These are phyloP conservation scores for Saccharomyces kudriavzevii DNA, from an alignment of 805 yeast species.

Conservation along the genomic window DNA sequence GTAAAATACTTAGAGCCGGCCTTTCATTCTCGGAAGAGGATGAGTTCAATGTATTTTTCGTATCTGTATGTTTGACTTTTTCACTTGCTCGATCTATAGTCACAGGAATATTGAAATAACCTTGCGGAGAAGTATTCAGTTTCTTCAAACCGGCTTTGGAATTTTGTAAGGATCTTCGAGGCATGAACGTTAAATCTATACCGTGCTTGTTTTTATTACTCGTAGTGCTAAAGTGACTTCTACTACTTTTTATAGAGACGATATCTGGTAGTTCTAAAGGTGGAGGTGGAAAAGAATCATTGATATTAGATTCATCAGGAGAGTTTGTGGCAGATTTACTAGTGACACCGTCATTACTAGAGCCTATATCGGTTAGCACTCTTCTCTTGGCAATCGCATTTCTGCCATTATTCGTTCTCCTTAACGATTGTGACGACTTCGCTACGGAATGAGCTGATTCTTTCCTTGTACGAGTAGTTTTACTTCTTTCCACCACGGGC, in stretches of 20 bases:
- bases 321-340: background rate
- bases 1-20: background rate
- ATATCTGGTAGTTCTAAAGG: conserved; percentile 22
- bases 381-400: conserved; percentile 19
- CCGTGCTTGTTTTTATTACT: conserved; percentile 1
- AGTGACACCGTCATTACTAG: background rate
- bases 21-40: background rate
- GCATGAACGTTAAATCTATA: conserved; percentile 5
- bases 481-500: background rate
- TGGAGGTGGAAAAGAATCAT: background rate
- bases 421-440: conserved; percentile 9
- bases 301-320: background rate
- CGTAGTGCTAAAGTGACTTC: conserved; percentile 6
- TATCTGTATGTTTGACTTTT: background rate
- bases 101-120: conserved; percentile 18
- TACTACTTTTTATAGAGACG: conserved; percentile 16
- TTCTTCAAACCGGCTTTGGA: conserved; percentile 15
- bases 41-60: background rate
- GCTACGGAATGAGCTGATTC: background rate
- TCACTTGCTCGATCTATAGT: conserved; percentile 8
- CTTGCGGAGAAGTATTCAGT: conserved; percentile 6
- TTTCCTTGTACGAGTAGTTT: background rate
- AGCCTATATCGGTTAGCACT: conserved; percentile 4
- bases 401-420: conserved; percentile 9
- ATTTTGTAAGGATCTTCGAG: conserved; percentile 19